Percentiles rank a stretch among this genome's conserved stretches.
Evolutionary conservation across 1,284 basidiomycete species (phyloP).

Genomic region (Cerioporus squamosus): DNA sequence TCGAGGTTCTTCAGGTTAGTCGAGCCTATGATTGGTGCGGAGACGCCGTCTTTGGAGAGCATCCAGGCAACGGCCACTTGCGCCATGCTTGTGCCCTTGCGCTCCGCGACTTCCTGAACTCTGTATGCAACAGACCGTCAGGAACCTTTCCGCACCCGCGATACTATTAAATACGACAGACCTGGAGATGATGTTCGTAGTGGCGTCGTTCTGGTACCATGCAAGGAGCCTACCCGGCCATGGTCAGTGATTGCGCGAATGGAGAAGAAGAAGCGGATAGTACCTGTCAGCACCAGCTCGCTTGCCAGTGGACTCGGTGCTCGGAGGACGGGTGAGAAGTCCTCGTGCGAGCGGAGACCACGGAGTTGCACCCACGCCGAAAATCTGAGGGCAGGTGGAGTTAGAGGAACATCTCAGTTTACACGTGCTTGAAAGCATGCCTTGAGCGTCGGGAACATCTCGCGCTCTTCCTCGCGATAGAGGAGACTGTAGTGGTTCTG

Average conservation of each 20-base stretch:
- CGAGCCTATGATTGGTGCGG: slow-evolving; percentile 46
- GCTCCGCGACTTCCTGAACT: slow-evolving; percentile 42
- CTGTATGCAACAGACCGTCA: slow-evolving; percentile 14
- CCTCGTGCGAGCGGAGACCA: slow-evolving; percentile 47
- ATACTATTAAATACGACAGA: background rate
- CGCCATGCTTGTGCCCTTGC: slow-evolving; percentile 40
- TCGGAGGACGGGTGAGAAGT: slow-evolving; percentile 38
- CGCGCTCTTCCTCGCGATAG: slow-evolving; percentile 55
- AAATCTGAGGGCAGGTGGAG: slow-evolving; percentile 16
- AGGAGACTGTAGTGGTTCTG: slow-evolving; percentile 49
- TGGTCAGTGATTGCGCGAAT: background rate
- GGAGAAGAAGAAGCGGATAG: background rate
- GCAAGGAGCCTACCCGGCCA: background rate
- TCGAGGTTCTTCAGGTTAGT: slow-evolving; percentile 39
- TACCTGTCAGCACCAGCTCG: slow-evolving; percentile 28
- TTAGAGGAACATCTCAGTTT: background rate
- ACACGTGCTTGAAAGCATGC: background rate
- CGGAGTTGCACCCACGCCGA: slow-evolving; percentile 44
- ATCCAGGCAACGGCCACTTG: slow-evolving; percentile 44
- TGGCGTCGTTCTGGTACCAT: slow-evolving; percentile 1
- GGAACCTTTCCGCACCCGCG: background rate
- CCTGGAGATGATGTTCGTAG: slow-evolving; percentile 3
- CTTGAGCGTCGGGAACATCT: slow-evolving; percentile 36
- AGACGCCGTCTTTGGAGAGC: slow-evolving; percentile 34
- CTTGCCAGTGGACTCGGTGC: slow-evolving; percentile 25